Percentiles rank a stretch among this genome's conserved stretches.
Evolutionary conservation across 495 filamentous ascomycete genomes (phyloP).

Genomic region (Aspergillus steynii): DNA sequence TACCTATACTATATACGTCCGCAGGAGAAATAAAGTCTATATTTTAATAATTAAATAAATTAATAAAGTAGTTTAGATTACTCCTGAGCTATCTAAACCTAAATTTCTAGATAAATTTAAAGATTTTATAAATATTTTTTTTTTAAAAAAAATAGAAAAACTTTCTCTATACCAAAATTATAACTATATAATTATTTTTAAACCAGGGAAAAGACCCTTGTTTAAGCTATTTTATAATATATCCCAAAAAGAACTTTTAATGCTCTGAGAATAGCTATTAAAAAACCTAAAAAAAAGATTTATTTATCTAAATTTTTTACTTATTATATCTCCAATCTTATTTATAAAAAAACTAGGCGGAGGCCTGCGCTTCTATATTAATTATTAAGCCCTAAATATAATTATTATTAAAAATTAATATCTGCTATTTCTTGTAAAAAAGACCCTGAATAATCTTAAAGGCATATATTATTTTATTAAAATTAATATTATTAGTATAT

Average conservation of each 20-base stretch:
- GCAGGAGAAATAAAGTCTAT: neutral
- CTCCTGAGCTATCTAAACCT: neutral
- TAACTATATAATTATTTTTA: constrained; percentile 1
- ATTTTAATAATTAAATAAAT: constrained; percentile 1
- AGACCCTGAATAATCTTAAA: constrained; percentile 7
- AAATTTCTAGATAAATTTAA: constrained; percentile 3
- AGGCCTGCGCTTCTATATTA: neutral
- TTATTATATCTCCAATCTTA: constrained; percentile 1
- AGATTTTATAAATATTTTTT: constrained; percentile 4
- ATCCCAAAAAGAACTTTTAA: neutral
- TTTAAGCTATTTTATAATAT: neutral
- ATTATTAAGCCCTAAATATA: constrained; percentile 2
- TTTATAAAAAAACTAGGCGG: constrained; percentile 3
- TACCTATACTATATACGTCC: neutral
- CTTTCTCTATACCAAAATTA: neutral
- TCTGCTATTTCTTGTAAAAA: neutral
- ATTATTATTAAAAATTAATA: constrained; percentile 3
- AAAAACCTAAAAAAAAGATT: neutral
- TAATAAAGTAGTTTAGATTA: neutral
- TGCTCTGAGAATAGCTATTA: neutral
- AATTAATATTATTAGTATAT: constrained; percentile 3
- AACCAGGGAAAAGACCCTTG: neutral
- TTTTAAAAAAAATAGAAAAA: constrained; percentile 2
- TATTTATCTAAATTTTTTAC: neutral
- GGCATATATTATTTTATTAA: constrained; percentile 8